Base-by-base conservation (phyloP, 129 eudicot species). In the Escallonia herrerae region DNA sequence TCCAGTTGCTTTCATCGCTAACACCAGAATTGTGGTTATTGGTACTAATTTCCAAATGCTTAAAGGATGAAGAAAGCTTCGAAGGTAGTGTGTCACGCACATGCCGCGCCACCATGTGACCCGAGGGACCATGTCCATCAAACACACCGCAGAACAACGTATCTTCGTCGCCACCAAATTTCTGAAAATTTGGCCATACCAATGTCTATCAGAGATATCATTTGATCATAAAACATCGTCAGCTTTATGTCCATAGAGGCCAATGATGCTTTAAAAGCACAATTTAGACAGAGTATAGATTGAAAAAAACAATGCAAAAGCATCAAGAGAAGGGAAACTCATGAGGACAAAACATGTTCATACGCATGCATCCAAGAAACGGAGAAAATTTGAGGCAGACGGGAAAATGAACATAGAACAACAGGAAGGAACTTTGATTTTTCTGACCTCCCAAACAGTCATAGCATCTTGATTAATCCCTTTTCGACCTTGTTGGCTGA, bases 51-150 rank as follows among this genome's bases (percentile, higher is more conserved):
- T 64, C 72, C 8, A 81, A 48, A 9, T 60, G 65, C 40, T 64
- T 81, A 11, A 66, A 48, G 2, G 71, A 12, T 53, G 56, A 7
- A 0, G 87, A 77, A 41, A 87, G 72, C 43, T 84, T 87, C 0
- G 86, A 51, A 2, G 95, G 95, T 37, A 87, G 56, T 8, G 42
- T 10, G 66, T 87, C 84, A 0, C 91, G 88, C 11, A 84, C 74
- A 53, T 63, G 65, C 0, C 73, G 81, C 0, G 95, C 68, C 43
- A 87, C 95, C 73, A 62, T 77, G 79, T 87, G 95, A 44, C 95
- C 95, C 2, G 79, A 76, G 38, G 95, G 95, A 48, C 95, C 95
- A 68, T 87, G 95, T 38, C 95, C 95, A 71, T 87, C 95, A 74
- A 82, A 87, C 52, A 87, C 95, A 43, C 82, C 95, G 42, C 91